A percentile compares a stretch with the other conserved stretches of the same genome.
phyloP scores from a whole-genome alignment of 2,329 filamentous ascomycete species.

The Anisogramma anomala region DNA sequence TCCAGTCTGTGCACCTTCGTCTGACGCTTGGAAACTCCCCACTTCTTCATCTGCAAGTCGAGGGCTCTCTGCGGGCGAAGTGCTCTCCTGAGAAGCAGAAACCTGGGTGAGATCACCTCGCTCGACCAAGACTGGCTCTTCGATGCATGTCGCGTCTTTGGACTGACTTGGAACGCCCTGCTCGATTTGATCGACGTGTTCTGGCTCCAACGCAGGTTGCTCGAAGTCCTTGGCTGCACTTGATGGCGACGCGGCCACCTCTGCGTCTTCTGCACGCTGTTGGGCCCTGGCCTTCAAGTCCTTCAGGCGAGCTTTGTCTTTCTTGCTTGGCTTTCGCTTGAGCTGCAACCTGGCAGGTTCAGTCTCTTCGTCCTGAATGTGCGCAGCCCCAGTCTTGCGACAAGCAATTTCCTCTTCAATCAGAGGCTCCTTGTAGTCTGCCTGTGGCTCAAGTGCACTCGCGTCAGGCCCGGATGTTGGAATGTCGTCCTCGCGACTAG shows the following conservation, averaged over 20 bases:
- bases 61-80: background rate
- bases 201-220: background rate
- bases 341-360: constrained; percentile 5
- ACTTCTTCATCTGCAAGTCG: background rate
- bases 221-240: background rate
- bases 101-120: background rate
- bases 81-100: background rate
- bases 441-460: background rate
- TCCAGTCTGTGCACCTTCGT: background rate
- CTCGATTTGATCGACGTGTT: background rate
- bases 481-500: constrained; percentile 3
- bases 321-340: constrained; percentile 7
- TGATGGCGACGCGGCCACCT: background rate
- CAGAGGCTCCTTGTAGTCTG: background rate
- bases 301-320: constrained; percentile 9
- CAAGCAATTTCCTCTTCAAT: constrained; percentile 1
- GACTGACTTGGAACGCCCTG: background rate
- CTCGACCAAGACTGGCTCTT: background rate
- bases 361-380: constrained; percentile 5
- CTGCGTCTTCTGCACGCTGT: constrained; percentile 4
- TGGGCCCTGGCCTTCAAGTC: constrained; percentile 6
- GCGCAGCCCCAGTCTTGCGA: constrained; percentile 3
- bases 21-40: background rate
- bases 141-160: background rate
- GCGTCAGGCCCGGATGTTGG: background rate